A percentile compares a stretch with the other conserved stretches of the same genome.
Evolutionary conservation across 257 asterid genomes (phyloP).

Genomic region (Ehretia macrophylla): DNA sequence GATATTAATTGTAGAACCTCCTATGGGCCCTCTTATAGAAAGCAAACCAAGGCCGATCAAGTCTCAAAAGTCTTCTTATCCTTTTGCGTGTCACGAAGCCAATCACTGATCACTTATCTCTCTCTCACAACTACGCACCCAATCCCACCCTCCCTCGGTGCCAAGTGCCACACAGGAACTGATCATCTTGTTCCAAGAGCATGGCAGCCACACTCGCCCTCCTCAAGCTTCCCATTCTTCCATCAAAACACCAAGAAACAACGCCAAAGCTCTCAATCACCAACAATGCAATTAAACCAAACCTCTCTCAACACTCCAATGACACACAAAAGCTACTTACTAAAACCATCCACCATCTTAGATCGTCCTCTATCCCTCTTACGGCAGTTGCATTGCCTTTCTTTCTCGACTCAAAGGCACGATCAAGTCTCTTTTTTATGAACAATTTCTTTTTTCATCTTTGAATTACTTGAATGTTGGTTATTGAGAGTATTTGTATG

Average conservation of each 20-base stretch:
- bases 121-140: background rate
- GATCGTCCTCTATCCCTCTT: slow-evolving; percentile 60
- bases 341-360: slow-evolving; percentile 22
- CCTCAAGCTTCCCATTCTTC: slow-evolving; percentile 35
- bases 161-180: background rate
- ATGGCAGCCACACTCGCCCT: slow-evolving; percentile 77
- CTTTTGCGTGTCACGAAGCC: slow-evolving; percentile 5
- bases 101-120: background rate
- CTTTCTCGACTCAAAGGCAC: slow-evolving; percentile 52
- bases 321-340: slow-evolving; percentile 15
- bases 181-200: slow-evolving; percentile 16
- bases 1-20: no score
- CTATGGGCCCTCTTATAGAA: no score
- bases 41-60: no score
- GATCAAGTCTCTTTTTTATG: background rate
- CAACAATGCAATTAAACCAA: slow-evolving; percentile 13
- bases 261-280: slow-evolving; percentile 19
- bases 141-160: background rate
- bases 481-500: slow-evolving; percentile 1
- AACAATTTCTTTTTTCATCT: background rate
- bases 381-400: slow-evolving; percentile 61
- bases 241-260: slow-evolving; percentile 17
- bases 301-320: slow-evolving; percentile 12
- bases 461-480: background rate
- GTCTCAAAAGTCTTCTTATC: background rate